Evolutionary conservation across 495 filamentous ascomycete genomes (phyloP).

Genomic region (Xylaria intraflava): DNA sequence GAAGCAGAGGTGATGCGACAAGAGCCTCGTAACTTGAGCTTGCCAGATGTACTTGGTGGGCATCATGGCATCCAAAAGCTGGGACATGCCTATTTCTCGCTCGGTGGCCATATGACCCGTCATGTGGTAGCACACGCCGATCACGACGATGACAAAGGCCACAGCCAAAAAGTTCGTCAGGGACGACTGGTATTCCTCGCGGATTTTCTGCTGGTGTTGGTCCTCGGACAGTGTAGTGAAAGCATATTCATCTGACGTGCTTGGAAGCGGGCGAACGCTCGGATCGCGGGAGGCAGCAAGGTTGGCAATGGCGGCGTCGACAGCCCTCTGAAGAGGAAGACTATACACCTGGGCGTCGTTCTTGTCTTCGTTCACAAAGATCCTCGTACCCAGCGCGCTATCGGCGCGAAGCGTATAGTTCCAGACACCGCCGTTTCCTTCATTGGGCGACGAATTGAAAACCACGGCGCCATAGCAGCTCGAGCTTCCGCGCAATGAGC

Average conservation of each 20-base stretch:
- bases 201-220: constrained; percentile 54
- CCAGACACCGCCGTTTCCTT: constrained; percentile 62
- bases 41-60: constrained; percentile 57
- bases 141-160: constrained; percentile 59
- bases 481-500: constrained; percentile 62
- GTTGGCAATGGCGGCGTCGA: constrained; percentile 64
- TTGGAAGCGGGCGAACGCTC: constrained; percentile 31
- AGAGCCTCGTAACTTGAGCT: constrained; percentile 58
- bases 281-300: constrained; percentile 26
- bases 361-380: constrained; percentile 49
- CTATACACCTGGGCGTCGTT: constrained; percentile 70
- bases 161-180: constrained; percentile 63
- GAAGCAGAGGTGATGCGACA: constrained; percentile 64
- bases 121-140: constrained; percentile 68
- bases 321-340: constrained; percentile 68
- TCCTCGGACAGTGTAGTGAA: constrained; percentile 63
- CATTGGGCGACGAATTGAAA: constrained; percentile 63
- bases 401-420: constrained; percentile 80
- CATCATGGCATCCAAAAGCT: constrained; percentile 78
- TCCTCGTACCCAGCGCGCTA: constrained; percentile 47
- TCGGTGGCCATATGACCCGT: constrained; percentile 71
- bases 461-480: constrained; percentile 68
- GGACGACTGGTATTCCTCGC: constrained; percentile 57
- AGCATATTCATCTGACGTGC: constrained; percentile 55
- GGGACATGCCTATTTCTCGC: constrained; percentile 71